Conservation (phyloP, 306 rosid species). For the Rosa chinensis region DNA sequence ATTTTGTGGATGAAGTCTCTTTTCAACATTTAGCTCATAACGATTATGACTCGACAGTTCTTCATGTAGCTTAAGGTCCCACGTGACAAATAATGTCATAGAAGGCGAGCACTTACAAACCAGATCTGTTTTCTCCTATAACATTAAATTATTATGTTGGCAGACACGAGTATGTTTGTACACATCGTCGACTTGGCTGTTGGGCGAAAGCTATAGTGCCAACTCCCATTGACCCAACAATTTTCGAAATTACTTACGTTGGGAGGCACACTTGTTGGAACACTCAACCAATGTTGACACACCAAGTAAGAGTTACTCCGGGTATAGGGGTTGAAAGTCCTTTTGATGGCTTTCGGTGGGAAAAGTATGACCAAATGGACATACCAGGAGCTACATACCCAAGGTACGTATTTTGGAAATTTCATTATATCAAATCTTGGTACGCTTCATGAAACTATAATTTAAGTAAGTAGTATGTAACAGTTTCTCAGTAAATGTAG, state of each 20-base stretch:
- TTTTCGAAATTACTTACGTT: neutral
- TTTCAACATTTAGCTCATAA: too few relatives aligned
- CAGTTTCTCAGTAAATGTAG: too few relatives aligned
- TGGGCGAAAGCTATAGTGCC: neutral
- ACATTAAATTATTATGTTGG: too few relatives aligned
- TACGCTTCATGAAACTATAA: too few relatives aligned
- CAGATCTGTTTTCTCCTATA: neutral
- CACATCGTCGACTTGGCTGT: neutral
- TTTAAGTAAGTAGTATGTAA: neutral
- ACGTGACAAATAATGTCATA: too few relatives aligned
- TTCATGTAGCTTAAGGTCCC: too few relatives aligned
- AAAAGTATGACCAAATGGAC: constrained; percentile 29
- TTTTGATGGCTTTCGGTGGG: constrained; percentile 81
- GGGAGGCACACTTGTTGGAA: constrained; percentile 2
- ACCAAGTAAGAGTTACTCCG: constrained; percentile 44
- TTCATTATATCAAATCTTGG: neutral
- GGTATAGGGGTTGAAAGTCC: constrained; percentile 66
- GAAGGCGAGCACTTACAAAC: too few relatives aligned
- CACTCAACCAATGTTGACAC: constrained; percentile 55
- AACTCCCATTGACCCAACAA: neutral
- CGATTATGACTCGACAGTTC: too few relatives aligned
- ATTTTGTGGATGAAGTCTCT: too few relatives aligned
- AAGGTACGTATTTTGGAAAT: constrained; percentile 33
- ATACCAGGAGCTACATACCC: constrained; percentile 70
- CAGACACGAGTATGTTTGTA: too few relatives aligned